Percentiles rank a stretch among this genome's conserved stretches.
phyloP scores from a whole-genome alignment of 192 early-diverging fungal genomes.

The Lobosporangium transversale region DNA sequence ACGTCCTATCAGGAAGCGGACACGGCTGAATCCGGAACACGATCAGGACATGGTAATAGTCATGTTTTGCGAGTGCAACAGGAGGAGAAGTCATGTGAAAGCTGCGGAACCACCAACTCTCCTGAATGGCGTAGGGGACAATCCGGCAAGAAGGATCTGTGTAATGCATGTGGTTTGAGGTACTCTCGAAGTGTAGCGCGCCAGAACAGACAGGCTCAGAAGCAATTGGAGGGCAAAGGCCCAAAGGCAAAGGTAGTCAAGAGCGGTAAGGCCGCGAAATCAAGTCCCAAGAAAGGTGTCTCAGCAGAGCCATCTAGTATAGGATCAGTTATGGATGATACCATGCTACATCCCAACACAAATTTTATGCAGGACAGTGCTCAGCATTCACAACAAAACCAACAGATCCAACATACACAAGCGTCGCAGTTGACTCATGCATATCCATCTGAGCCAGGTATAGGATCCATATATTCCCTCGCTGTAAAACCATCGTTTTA shows the following conservation, averaged over 20 bases:
- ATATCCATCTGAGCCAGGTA: too few species aligned
- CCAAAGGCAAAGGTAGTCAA: slow-evolving; percentile 32
- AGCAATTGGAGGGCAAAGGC: slow-evolving; percentile 36
- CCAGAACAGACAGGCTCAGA: slow-evolving; percentile 53
- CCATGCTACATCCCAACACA: background rate
- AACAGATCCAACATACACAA: too few species aligned
- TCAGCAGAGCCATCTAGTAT: background rate
- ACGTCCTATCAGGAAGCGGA: slow-evolving; percentile 18
- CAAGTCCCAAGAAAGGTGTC: slow-evolving; percentile 4
- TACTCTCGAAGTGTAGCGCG: slow-evolving; percentile 56
- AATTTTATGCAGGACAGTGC: background rate
- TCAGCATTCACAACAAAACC: too few species aligned
- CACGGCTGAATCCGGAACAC: background rate
- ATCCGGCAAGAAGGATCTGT: slow-evolving; percentile 65
- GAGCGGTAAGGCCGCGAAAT: slow-evolving; percentile 17
- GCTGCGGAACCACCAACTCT: slow-evolving; percentile 61
- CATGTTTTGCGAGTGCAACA: slow-evolving; percentile 21
- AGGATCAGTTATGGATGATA: background rate
- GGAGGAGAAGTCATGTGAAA: slow-evolving; percentile 54
- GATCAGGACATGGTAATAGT: slow-evolving; percentile 15
- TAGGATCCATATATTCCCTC: too few species aligned
- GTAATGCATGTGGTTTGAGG: slow-evolving; percentile 67
- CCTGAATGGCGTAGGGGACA: slow-evolving; percentile 68
- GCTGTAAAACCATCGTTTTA: slow-evolving; percentile 5
- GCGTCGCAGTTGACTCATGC: background rate